These are phyloP conservation scores for Globisporangium splendens DNA, from an alignment of 352 stramenopile species.

Conservation along the genomic window DNA sequence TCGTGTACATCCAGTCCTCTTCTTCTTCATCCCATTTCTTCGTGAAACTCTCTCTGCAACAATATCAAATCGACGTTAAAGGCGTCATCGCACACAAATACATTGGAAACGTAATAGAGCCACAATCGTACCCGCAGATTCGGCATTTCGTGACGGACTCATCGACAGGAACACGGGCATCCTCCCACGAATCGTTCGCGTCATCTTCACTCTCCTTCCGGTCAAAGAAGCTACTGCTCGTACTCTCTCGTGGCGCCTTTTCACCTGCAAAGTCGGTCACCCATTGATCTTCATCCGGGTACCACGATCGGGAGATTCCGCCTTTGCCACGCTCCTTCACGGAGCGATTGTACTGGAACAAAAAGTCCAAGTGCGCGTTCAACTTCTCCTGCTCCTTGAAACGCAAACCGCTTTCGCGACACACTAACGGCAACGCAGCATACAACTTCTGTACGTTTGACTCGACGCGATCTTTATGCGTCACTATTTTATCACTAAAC, in stretches of 20 bases:
- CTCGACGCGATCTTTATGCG: conserved; percentile 82
- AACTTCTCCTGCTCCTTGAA: conserved; percentile 78
- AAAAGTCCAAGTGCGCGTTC: conserved; percentile 79
- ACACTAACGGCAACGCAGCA: conserved; percentile 74
- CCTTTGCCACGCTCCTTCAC: conserved; percentile 80
- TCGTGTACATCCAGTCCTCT: conserved; percentile 90
- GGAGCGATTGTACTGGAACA: conserved; percentile 84
- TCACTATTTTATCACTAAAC: conserved; percentile 81
- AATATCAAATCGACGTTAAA: background rate
- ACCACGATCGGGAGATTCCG: conserved; percentile 80
- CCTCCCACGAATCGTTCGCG: conserved; percentile 56
- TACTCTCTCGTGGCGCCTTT: conserved; percentile 56
- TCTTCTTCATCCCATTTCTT: conserved; percentile 88
- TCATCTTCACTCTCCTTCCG: conserved; percentile 46
- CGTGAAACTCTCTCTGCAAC: conserved; percentile 58
- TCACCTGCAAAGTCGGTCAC: conserved; percentile 66
- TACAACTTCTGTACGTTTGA: conserved; percentile 87
- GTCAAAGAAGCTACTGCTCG: conserved; percentile 78
- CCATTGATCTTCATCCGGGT: conserved; percentile 80
- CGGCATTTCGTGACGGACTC: conserved; percentile 75
- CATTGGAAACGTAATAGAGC: background rate
- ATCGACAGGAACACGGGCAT: conserved; percentile 71
- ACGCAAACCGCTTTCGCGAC: conserved; percentile 70
- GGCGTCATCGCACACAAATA: no score
- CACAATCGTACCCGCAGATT: conserved; percentile 64